Evolutionary conservation across 495 filamentous ascomycete genomes (phyloP).

Genomic region (Penicillium canariense): DNA sequence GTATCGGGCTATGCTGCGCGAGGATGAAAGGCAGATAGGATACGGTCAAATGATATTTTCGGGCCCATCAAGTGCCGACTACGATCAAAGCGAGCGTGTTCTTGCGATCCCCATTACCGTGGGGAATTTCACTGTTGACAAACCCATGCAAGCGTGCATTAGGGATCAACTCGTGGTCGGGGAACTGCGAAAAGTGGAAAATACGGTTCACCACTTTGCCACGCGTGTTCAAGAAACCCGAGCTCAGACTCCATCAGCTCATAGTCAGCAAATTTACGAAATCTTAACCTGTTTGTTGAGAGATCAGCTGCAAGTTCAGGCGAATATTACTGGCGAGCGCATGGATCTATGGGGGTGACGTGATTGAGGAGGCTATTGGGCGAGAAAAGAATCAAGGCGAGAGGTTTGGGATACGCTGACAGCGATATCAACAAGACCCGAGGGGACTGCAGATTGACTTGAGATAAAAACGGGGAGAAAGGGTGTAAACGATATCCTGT

Average conservation of each 20-base stretch:
- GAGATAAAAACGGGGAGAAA: no score
- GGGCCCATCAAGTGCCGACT: background rate
- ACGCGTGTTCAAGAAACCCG: background rate
- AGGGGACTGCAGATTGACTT: no score
- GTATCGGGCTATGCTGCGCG: slow-evolving; percentile 1
- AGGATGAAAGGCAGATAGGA: background rate
- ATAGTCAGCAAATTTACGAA: background rate
- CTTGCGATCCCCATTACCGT: background rate
- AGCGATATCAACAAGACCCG: background rate
- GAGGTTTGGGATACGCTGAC: background rate
- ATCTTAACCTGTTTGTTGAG: background rate
- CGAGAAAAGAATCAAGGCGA: background rate
- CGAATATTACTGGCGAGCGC: background rate
- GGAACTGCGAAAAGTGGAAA: background rate
- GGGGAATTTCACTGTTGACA: background rate
- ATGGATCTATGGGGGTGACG: background rate
- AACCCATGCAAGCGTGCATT: background rate
- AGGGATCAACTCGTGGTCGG: background rate
- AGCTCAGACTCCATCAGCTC: background rate
- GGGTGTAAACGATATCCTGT: no score
- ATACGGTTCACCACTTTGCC: background rate
- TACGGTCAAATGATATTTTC: background rate
- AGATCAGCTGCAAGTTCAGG: slow-evolving; percentile 1
- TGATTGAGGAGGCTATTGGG: background rate
- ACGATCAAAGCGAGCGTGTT: slow-evolving; percentile 1